A percentile compares a stretch with the other conserved stretches of the same genome.
These are phyloP conservation scores for Chrysophaeum taylorii DNA, from an alignment of 352 stramenopile species.

Conservation along the genomic window DNA sequence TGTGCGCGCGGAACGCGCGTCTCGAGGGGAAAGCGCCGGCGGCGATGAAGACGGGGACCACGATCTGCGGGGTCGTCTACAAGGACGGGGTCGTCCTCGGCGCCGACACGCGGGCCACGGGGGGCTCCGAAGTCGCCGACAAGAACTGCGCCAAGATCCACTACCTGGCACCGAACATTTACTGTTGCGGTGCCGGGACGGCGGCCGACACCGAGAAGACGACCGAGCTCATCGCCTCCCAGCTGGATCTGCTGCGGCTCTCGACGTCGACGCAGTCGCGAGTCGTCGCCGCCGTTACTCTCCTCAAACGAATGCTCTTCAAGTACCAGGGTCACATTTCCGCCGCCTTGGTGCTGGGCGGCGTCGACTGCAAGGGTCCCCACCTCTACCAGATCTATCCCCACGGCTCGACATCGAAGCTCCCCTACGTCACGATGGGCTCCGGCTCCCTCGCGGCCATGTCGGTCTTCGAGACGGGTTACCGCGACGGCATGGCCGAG, in stretches of 20 bases:
- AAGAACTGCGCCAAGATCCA: constrained; percentile 99
- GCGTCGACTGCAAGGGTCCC: constrained; percentile 82
- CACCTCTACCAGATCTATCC: constrained; percentile 96
- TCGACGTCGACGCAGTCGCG: constrained; percentile 68
- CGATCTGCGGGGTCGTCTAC: constrained; percentile 89
- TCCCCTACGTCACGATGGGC: constrained; percentile 97
- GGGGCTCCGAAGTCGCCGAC: constrained; percentile 87
- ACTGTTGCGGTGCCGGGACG: constrained; percentile 75
- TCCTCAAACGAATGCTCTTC: constrained; percentile 94
- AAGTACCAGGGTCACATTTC: constrained; percentile 84
- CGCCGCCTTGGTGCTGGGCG: constrained; percentile 91
- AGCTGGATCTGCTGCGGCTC: constrained; percentile 86
- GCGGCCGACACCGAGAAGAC: constrained; percentile 91
- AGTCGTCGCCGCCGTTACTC: constrained; percentile 89
- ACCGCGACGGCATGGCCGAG: constrained; percentile 88
- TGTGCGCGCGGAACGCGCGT: neutral
- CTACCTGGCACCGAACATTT: constrained; percentile 97
- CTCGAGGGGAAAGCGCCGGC: constrained; percentile 23
- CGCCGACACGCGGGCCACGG: constrained; percentile 91
- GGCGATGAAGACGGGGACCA: constrained; percentile 86
- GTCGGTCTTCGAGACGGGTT: constrained; percentile 84
- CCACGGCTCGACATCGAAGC: constrained; percentile 86
- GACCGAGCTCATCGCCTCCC: constrained; percentile 56
- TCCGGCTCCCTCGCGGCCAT: constrained; percentile 95
- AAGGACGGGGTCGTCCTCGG: constrained; percentile 91